Conservation (phyloP, 2,329 filamentous ascomycete species). For the Penicillium sp. region DNA sequence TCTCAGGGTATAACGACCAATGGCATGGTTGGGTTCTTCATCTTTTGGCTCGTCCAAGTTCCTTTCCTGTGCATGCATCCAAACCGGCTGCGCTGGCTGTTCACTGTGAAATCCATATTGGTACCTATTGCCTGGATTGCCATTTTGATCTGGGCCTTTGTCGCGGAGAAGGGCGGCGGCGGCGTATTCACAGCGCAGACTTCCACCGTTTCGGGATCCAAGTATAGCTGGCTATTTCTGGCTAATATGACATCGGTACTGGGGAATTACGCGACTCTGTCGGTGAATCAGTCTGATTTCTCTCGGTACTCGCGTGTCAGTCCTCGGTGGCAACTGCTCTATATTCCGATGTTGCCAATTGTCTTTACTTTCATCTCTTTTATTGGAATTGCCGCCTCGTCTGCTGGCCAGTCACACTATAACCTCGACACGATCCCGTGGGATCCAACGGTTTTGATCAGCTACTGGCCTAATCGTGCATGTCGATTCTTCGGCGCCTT, state of each 20-base stretch:
- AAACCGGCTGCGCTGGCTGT: slow-evolving; percentile 42
- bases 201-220: slow-evolving; percentile 48
- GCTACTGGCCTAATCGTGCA: slow-evolving; percentile 41
- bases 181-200: slow-evolving; percentile 48
- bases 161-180: slow-evolving; percentile 53
- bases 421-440: slow-evolving; percentile 40
- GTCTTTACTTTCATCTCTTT: slow-evolving; percentile 57
- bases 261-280: slow-evolving; percentile 54
- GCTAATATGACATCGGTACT: slow-evolving; percentile 53
- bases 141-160: slow-evolving; percentile 64
- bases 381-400: slow-evolving; percentile 47
- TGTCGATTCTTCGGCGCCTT: slow-evolving; percentile 54
- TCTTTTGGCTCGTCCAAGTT: slow-evolving; percentile 49
- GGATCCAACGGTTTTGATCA: slow-evolving; percentile 46
- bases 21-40: slow-evolving; percentile 47
- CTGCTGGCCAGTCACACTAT: slow-evolving; percentile 41
- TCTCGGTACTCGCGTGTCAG: slow-evolving; percentile 52
- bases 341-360: slow-evolving; percentile 54
- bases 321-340: slow-evolving; percentile 53
- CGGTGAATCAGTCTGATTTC: slow-evolving; percentile 61
- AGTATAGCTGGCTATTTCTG: slow-evolving; percentile 58
- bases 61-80: slow-evolving; percentile 48
- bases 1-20: slow-evolving; percentile 48
- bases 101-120: slow-evolving; percentile 40
- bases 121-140: slow-evolving; percentile 63